phyloP scores from a whole-genome alignment of 345 rosid genomes.

The Clarkia xantiana region DNA sequence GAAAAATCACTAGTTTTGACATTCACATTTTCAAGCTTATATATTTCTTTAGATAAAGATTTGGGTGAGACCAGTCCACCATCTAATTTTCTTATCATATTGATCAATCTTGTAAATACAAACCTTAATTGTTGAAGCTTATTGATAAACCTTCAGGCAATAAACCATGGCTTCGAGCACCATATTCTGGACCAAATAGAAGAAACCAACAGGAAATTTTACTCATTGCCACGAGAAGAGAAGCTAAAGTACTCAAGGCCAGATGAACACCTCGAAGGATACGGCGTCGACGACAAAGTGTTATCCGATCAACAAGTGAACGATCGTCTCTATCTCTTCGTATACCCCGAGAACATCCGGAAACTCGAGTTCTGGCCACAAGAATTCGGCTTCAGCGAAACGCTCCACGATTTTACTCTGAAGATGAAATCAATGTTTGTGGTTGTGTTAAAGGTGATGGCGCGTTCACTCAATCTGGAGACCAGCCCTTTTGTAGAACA shows the following conservation, averaged over 20 bases:
- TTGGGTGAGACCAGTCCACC: too few relatives aligned
- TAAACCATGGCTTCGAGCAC: conserved; percentile 34
- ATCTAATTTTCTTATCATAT: too few relatives aligned
- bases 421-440: neutral
- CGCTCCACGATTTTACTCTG: conserved; percentile 7
- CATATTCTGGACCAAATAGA: conserved; percentile 23
- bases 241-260: conserved; percentile 28
- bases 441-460: conserved; percentile 11
- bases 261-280: conserved; percentile 31
- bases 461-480: conserved; percentile 16
- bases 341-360: conserved; percentile 22
- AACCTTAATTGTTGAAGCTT: neutral
- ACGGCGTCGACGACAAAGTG: conserved; percentile 39
- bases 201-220: conserved; percentile 22
- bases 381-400: conserved; percentile 5
- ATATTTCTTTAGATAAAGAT: too few relatives aligned
- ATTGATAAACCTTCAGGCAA: conserved; percentile 22
- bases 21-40: too few relatives aligned
- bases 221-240: conserved; percentile 31
- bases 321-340: conserved; percentile 28
- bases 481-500: conserved; percentile 9
- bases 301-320: conserved; percentile 33
- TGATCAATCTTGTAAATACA: too few relatives aligned
- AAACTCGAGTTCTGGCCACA: conserved; percentile 29
- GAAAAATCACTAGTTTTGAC: too few relatives aligned